phyloP scores from a whole-genome alignment of 116 monocot genomes.

The Thalassia testudinum region DNA sequence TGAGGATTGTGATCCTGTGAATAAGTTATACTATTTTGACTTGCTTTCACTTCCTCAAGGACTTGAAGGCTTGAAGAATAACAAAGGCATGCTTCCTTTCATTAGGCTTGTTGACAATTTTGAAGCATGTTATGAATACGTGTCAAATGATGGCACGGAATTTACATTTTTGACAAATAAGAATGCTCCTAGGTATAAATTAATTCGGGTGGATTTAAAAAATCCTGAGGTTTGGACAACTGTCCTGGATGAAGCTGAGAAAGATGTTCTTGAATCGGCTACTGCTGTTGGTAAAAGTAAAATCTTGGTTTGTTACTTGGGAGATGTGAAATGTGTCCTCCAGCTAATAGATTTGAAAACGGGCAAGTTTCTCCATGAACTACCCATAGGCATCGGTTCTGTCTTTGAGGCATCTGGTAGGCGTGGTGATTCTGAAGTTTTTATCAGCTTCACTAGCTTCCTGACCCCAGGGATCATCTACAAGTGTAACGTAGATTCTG shows the following conservation, averaged over 20 bases:
- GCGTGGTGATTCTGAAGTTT: constrained; percentile 38
- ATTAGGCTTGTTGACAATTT: constrained; percentile 82
- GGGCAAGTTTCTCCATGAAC: constrained; percentile 32
- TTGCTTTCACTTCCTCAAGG: constrained; percentile 50
- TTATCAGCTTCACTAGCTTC: constrained; percentile 77
- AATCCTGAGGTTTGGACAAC: constrained; percentile 53
- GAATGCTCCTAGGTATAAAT: constrained; percentile 61
- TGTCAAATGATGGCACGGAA: constrained; percentile 64
- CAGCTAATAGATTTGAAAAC: constrained; percentile 57
- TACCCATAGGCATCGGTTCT: constrained; percentile 56
- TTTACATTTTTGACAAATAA: constrained; percentile 96
- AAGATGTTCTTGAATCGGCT: constrained; percentile 59
- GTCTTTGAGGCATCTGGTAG: constrained; percentile 35
- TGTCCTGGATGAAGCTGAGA: constrained; percentile 45
- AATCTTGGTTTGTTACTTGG: constrained; percentile 49
- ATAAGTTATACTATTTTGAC: constrained; percentile 76
- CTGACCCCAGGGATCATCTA: constrained; percentile 76
- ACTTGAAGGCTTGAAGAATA: constrained; percentile 37
- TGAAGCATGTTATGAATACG: constrained; percentile 43
- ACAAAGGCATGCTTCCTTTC: constrained; percentile 54
- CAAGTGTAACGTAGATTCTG: constrained; percentile 45
- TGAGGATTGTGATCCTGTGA: constrained; percentile 69
- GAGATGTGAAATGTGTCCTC: constrained; percentile 49
- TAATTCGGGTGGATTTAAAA: constrained; percentile 54
- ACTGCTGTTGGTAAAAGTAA: constrained; percentile 49